Evolutionary conservation across 225 moss, liverwort and hornwort species (phyloP), one percentile per base, ranked within the genome.

Genomic region (Rhytidiadelphus loreus): DNA sequence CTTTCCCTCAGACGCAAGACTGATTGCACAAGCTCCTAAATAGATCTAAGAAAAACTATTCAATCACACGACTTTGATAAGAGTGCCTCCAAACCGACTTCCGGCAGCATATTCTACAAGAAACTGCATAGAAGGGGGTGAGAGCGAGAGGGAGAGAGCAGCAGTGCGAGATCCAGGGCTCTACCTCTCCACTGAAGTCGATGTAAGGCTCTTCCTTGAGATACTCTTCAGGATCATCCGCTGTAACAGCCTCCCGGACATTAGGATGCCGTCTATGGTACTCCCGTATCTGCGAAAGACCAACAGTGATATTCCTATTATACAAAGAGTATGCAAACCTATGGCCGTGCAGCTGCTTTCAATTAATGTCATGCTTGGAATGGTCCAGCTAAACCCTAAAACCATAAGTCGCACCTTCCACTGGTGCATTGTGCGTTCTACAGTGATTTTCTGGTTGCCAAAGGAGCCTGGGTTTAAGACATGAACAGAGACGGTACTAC

Each of bases 171-270:
- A 72, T 57, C 39, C 80, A 85, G 46, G 86, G 16, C 79, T 72
- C 71, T 83, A 96, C 96, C 95, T 98, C 96, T 88, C 98, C 96
- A 89, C 98, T 97, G 64, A 98, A 97, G 80, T 97, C 96, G 72
- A 98, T 96, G 88, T 94, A 97, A 80, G 96, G 97, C 89, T 97
- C 98, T 89, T 97, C 98, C 90, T 98, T 98, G 59, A 98, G 92
- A 89, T 95, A 89, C 72, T 97, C 98, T 83, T 97, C 98, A 74
- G 93, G 95, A 85, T 98, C 97, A 63, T 97, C 98, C 55, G 91
- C 89, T n/a, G 93, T 88, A 82, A 94, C 90, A 24, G 91, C 92
- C 65, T 95, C 95, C 81, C 92, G 90, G 44, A 95, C 94, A 92
- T 88, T 97, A 48, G 95, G 95, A 94, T 98, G 95, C 53, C 97